Base-by-base conservation (phyloP, 129 eudicot species). In the Apium graveolens region DNA sequence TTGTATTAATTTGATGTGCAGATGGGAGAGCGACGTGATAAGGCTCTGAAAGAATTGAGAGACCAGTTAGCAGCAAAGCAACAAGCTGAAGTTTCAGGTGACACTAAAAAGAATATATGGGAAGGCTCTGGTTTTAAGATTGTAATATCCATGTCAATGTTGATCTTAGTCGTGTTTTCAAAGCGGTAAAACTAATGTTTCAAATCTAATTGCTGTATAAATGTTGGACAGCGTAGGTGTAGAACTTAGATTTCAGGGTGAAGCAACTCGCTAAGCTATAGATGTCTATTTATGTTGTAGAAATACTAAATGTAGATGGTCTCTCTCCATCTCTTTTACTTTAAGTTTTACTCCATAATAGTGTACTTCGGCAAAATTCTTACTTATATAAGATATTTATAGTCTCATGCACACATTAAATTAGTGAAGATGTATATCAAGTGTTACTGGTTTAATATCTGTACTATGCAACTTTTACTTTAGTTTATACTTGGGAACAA, bases 1-100 rank as follows among this genome's bases (percentile, higher is more conserved):
- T 24, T 43, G 44, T 11, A 43, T 73, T 42, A 26, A 43, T 43
- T 3, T 14, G n/a, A 27, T 26, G 18, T 83, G 17, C 81, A 95
- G 98, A 85, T 82, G 91, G 97, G 97, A 44, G 98, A 91, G 83
- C 81, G 96, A 76, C 79, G 94, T 78, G 97, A 91, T 77, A 88
- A 88, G 77, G 92, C 96, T 20, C 63, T 95, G 48, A 87, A 91
- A 80, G 97, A 95, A 78, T 83, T 95, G 68, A 86, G 85, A 82
- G 98, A 90, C 71, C 91, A 95, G 75, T 60, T 95, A 65, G 87
- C 90, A 43, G 72, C 86, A 35, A 95, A 86, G 77, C 87, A 88
- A 74, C 91, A 79, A 20, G 72, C 21, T 14, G 78, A 41, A 71
- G 44, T 82, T 13, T 70, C 75, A 16, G 69, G 66, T 32, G 74